phyloP scores from a whole-genome alignment of 257 asterid genomes.

The Perilla frutescens region DNA sequence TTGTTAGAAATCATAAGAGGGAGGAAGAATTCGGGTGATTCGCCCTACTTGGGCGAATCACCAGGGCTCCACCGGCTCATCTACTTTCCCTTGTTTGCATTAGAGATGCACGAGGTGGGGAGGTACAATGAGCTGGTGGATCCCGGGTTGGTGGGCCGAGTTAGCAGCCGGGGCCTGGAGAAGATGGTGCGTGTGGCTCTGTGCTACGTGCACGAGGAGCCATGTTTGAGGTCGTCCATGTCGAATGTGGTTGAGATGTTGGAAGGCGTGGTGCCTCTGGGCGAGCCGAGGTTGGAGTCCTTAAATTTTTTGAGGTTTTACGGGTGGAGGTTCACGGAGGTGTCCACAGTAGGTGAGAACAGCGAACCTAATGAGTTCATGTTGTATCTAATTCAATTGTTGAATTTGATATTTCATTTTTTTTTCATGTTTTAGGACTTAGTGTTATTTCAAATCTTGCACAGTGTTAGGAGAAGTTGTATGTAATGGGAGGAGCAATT shows the following conservation, averaged over 20 bases:
- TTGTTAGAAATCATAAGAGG: slow-evolving; percentile 77
- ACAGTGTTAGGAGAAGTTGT: not conserved
- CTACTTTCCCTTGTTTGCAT: slow-evolving; percentile 72
- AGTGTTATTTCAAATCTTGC: not conserved
- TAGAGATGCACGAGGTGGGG: slow-evolving; percentile 79
- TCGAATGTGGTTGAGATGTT: slow-evolving; percentile 72
- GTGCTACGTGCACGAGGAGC: slow-evolving; percentile 87
- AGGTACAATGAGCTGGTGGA: slow-evolving; percentile 75
- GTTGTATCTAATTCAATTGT: no score
- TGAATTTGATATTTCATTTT: not conserved
- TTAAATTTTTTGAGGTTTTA: slow-evolving; percentile 73
- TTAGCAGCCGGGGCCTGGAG: slow-evolving; percentile 62
- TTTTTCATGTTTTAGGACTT: not conserved
- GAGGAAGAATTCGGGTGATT: slow-evolving; percentile 68
- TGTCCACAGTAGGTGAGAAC: slow-evolving; percentile 47
- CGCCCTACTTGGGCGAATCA: slow-evolving; percentile 45
- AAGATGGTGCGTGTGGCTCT: slow-evolving; percentile 76
- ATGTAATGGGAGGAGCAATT: not conserved
- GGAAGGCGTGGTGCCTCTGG: slow-evolving; percentile 69
- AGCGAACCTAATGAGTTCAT: slow-evolving; percentile 37
- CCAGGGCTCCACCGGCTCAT: slow-evolving; percentile 35
- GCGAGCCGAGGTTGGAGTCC: slow-evolving; percentile 67
- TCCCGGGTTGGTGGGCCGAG: slow-evolving; percentile 57
- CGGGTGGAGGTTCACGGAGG: slow-evolving; percentile 76
- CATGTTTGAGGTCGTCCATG: slow-evolving; percentile 77